Evolutionary conservation across 192 early-diverging fungal genomes (phyloP).

Genomic region (Dissophora globulifera): DNA sequence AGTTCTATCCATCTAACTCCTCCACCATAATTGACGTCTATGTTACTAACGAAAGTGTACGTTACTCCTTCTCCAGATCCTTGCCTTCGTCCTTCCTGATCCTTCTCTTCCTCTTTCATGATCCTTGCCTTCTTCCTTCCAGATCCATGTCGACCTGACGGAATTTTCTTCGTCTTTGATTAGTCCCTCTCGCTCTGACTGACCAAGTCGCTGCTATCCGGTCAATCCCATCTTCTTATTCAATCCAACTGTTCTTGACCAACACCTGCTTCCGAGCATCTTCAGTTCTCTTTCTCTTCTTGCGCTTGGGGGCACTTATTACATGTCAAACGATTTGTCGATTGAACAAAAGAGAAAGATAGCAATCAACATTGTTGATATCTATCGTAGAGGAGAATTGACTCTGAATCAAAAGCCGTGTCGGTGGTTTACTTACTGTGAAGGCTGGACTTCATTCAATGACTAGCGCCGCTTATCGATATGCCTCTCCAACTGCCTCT

Average conservation of each 20-base stretch:
- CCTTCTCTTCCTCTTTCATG: no score
- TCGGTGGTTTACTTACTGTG: constrained; percentile 47
- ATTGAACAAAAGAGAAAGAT: neutral
- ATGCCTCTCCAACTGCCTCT: constrained; percentile 43
- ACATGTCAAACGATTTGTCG: neutral
- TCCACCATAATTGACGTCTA: no score
- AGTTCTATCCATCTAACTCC: no score
- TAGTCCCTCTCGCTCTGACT: no score
- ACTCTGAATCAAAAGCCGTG: neutral
- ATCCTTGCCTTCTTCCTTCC: constrained; percentile 20
- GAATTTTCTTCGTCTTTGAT: neutral
- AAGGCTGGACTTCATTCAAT: constrained; percentile 24
- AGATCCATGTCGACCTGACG: constrained; percentile 1
- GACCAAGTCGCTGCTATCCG: constrained; percentile 35
- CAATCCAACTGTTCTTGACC: constrained; percentile 47
- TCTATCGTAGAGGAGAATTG: neutral
- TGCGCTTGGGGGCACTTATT: constrained; percentile 41
- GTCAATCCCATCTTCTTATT: constrained; percentile 40
- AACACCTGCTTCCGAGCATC: constrained; percentile 47
- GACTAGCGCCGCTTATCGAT: constrained; percentile 45
- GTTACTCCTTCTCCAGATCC: no score
- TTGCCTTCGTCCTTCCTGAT: no score
- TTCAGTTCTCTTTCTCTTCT: constrained; percentile 50
- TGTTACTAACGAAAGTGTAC: no score
- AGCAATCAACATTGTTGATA: no score